These are phyloP conservation scores for Dothideomycetidae sp. DNA, from an alignment of 2,329 filamentous ascomycete species.

Conservation along the genomic window DNA sequence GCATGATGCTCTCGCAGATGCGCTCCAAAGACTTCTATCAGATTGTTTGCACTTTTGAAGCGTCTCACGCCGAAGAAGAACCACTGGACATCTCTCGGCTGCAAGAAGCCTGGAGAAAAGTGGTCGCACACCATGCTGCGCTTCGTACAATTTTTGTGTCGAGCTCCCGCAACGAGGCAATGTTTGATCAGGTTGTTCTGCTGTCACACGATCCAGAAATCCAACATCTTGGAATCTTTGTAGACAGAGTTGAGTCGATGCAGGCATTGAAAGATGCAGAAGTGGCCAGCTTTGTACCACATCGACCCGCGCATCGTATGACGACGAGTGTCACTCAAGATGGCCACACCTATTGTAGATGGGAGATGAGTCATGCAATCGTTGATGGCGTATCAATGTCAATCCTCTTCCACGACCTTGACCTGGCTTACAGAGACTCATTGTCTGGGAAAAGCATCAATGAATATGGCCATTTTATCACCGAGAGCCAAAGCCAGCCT, in stretches of 20 bases:
- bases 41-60: not conserved
- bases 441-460: not conserved
- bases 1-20: not conserved
- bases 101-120: not conserved
- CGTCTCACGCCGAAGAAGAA: not conserved
- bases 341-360: not conserved
- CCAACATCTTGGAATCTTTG: not conserved
- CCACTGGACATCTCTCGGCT: not conserved
- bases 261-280: not conserved
- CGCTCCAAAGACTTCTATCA: not conserved
- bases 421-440: not conserved
- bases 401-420: not conserved
- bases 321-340: not conserved
- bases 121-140: not conserved
- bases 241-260: not conserved
- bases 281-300: not conserved
- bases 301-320: not conserved
- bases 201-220: not conserved
- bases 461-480: not conserved
- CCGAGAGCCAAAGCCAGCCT: not conserved
- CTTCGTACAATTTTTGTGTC: constrained; percentile 1
- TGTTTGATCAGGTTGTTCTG: constrained; percentile 2
- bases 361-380: not conserved
- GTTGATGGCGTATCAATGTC: not conserved
- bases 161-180: not conserved